phyloP scores from a whole-genome alignment of 1,284 basidiomycete genomes.

The Stygiomarasmius scandens region DNA sequence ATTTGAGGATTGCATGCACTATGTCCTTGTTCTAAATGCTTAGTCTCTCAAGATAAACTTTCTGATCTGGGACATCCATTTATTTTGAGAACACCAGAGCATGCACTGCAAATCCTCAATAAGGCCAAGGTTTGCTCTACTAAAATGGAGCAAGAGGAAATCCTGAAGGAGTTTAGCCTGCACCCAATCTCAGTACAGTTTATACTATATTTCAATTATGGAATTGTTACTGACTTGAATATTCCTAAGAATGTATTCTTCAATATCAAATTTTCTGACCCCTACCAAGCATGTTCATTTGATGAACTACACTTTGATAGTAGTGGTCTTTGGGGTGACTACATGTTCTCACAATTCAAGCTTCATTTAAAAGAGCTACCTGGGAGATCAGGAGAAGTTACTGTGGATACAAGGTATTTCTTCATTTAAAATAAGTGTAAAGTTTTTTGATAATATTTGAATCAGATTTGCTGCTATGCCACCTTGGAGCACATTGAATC shows the following conservation, averaged over 20 bases:
- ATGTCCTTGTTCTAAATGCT: slow-evolving; percentile 37
- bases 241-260: slow-evolving; percentile 38
- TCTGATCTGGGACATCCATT: slow-evolving; percentile 18
- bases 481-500: slow-evolving; percentile 35
- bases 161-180: slow-evolving; percentile 30
- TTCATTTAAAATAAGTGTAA: not conserved
- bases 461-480: slow-evolving; percentile 30
- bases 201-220: slow-evolving; percentile 11
- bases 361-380: not conserved
- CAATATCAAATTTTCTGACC: slow-evolving; percentile 28
- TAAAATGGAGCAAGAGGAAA: slow-evolving; percentile 20
- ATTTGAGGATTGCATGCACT: slow-evolving; percentile 29
- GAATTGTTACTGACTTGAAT: not conserved
- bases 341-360: slow-evolving; percentile 30
- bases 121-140: slow-evolving; percentile 12
- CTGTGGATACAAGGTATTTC: not conserved
- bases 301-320: slow-evolving; percentile 40
- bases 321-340: slow-evolving; percentile 33
- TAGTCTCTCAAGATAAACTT: slow-evolving; percentile 29
- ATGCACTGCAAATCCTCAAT: slow-evolving; percentile 18
- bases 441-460: not conserved
- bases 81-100: slow-evolving; percentile 17
- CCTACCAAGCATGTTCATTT: slow-evolving; percentile 34
- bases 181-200: slow-evolving; percentile 34
- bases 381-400: not conserved